A percentile compares a stretch with the other conserved stretches of the same genome.
phyloP scores from a whole-genome alignment of 2,329 filamentous ascomycete species.

The Penicillium verrucosum region DNA sequence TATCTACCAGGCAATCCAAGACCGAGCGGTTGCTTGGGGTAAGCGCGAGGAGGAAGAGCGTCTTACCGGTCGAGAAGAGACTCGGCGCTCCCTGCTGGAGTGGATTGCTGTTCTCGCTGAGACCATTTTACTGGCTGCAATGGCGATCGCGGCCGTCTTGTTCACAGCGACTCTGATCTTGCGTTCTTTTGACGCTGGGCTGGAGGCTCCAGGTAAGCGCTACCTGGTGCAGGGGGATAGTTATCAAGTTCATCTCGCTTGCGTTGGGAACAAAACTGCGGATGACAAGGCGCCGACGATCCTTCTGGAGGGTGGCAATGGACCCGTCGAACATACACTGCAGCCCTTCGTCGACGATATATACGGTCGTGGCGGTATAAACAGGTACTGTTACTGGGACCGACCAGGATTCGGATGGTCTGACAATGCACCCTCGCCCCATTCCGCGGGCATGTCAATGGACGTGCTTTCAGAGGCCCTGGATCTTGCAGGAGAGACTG shows the following conservation, averaged over 20 bases:
- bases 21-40: conserved; percentile 83
- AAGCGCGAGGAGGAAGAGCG: conserved; percentile 91
- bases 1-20: conserved; percentile 73
- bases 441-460: conserved; percentile 88
- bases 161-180: conserved; percentile 77
- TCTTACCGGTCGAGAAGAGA: conserved; percentile 83
- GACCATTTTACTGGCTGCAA: conserved; percentile 66
- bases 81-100: conserved; percentile 73
- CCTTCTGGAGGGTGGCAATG: conserved; percentile 78
- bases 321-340: conserved; percentile 73
- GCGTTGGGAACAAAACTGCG: conserved; percentile 66
- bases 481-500: conserved; percentile 72
- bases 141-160: conserved; percentile 67
- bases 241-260: conserved; percentile 84
- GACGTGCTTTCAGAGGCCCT: conserved; percentile 86
- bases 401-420: conserved; percentile 84
- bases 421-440: conserved; percentile 88
- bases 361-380: conserved; percentile 74
- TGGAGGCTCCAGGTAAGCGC: conserved; percentile 69
- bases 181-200: conserved; percentile 71
- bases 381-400: conserved; percentile 92
- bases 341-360: conserved; percentile 75
- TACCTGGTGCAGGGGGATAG: conserved; percentile 80
- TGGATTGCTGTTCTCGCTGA: conserved; percentile 79
- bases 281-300: conserved; percentile 68